Evolutionary conservation across 352 stramenopile genomes (phyloP), one percentile per base, ranked within the genome.

Genomic region (Albugo candida): DNA sequence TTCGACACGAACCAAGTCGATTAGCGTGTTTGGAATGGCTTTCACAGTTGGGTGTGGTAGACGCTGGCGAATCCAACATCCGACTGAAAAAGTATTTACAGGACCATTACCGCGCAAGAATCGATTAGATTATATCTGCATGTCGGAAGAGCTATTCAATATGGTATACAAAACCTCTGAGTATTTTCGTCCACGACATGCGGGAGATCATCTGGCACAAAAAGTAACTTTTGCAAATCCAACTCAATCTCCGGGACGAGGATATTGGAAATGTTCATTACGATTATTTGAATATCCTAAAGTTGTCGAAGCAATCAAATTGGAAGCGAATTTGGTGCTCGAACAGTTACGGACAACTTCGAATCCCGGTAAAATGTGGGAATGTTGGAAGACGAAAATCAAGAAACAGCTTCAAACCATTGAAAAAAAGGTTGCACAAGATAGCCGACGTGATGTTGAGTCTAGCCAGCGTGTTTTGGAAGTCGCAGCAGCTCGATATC

Each of bases 91-190:
- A 1, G 48, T 51, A 16, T 52, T 48, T 18, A 38, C 45, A 2
- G 46, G 45, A n/a, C 53, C 53, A 12, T 16, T 35, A 17, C 39
- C 49, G 5, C 37, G 38, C 14, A 53, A 53, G 10, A 54, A 56
- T 19, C 45, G 57, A 11, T 36, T 64, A 0, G 57, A 64, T 39
- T 64, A 61, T 48, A 35, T 61, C 27, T 48, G 54, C 5, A 13
- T 58, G 2, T 27, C 36, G 35, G 24, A 31, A 31, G 3, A 31
- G 8, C 24, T 31, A 31, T 31, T 31, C 24, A 31, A 31, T 31
- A 31, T 31, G 24, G 24, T 31, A 31, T 31, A 31, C 8, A 31
- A 31, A 31, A 8, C n/a, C n/a, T 10, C 24, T 31, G 24, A 31
- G 8, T 31, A 31, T 31, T 31, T 31, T 31, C 24, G 24, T 10